Evolutionary conservation across 2,329 filamentous ascomycete genomes (phyloP).

Genomic region (Eurotiales sp.): DNA sequence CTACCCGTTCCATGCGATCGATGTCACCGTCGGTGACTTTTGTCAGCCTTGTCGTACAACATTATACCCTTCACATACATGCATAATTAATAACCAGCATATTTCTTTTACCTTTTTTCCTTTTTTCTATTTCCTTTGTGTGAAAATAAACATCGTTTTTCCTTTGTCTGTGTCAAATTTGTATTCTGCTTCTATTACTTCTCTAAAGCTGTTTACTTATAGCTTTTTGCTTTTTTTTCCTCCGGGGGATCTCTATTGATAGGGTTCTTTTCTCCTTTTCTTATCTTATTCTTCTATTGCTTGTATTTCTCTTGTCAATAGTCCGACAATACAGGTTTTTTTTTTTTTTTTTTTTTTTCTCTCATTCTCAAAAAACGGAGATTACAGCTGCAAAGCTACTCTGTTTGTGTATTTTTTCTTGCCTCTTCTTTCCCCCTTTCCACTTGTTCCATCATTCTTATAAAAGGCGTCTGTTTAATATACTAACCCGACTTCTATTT

Average conservation of each 20-base stretch:
- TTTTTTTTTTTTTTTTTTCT: background rate
- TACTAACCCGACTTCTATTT: background rate
- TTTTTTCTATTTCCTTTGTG: conserved; percentile 17
- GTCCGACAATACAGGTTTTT: conserved; percentile 6
- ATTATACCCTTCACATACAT: conserved; percentile 25
- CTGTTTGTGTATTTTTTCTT: background rate
- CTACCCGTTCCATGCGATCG: conserved; percentile 33
- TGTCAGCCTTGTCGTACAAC: conserved; percentile 24
- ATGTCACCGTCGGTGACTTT: conserved; percentile 20
- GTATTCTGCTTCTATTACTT: conserved; percentile 9
- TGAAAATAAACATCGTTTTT: conserved; percentile 30
- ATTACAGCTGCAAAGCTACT: background rate
- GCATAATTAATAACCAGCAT: conserved; percentile 34
- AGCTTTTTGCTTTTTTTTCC: conserved; percentile 5
- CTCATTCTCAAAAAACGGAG: background rate
- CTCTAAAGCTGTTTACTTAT: background rate
- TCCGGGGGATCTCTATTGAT: conserved; percentile 6
- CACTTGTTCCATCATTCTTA: background rate
- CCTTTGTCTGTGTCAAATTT: conserved; percentile 18
- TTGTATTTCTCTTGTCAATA: conserved; percentile 12
- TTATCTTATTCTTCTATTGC: conserved; percentile 1
- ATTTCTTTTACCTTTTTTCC: conserved; percentile 21
- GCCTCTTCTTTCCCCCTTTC: background rate
- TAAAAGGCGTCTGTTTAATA: background rate
- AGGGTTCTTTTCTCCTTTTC: background rate